phyloP scores from a whole-genome alignment of 2,329 filamentous ascomycete genomes.

The Xylaria sp. region DNA sequence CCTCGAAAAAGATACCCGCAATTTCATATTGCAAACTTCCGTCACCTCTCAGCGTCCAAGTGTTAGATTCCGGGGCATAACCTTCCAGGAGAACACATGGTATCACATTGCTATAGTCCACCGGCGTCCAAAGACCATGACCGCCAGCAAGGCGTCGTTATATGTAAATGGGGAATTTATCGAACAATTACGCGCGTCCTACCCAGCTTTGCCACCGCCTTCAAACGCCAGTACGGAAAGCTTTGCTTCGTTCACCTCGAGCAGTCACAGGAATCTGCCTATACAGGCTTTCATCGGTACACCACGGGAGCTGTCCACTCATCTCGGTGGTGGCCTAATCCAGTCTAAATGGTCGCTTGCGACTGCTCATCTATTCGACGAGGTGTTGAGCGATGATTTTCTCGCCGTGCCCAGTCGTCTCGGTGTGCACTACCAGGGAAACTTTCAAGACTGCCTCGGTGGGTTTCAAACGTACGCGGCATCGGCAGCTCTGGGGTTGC shows the following conservation, averaged over 20 bases:
- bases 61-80: constrained; percentile 87
- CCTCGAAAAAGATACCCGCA: constrained; percentile 89
- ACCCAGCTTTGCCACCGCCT: constrained; percentile 79
- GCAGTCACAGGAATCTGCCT: constrained; percentile 68
- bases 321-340: constrained; percentile 77
- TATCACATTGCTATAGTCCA: constrained; percentile 95
- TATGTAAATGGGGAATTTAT: constrained; percentile 95
- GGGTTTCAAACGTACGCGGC: constrained; percentile 97
- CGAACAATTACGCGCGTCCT: constrained; percentile 90
- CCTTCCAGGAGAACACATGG: constrained; percentile 82
- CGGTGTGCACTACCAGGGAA: constrained; percentile 90
- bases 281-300: constrained; percentile 96
- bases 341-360: constrained; percentile 88
- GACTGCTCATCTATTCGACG: constrained; percentile 88
- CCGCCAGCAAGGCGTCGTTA: constrained; percentile 82
- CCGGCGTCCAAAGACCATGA: constrained; percentile 78
- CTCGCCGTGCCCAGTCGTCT: constrained; percentile 91
- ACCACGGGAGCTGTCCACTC: constrained; percentile 84
- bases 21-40: constrained; percentile 96
- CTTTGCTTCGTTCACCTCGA: constrained; percentile 75
- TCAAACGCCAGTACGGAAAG: constrained; percentile 72
- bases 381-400: constrained; percentile 89
- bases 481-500: constrained; percentile 87
- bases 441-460: constrained; percentile 95
- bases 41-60: constrained; percentile 87